Percentiles rank a stretch among this genome's conserved stretches.
Evolutionary conservation across 2,329 filamentous ascomycete genomes (phyloP).

Genomic region (Aspergillus glaucus): DNA sequence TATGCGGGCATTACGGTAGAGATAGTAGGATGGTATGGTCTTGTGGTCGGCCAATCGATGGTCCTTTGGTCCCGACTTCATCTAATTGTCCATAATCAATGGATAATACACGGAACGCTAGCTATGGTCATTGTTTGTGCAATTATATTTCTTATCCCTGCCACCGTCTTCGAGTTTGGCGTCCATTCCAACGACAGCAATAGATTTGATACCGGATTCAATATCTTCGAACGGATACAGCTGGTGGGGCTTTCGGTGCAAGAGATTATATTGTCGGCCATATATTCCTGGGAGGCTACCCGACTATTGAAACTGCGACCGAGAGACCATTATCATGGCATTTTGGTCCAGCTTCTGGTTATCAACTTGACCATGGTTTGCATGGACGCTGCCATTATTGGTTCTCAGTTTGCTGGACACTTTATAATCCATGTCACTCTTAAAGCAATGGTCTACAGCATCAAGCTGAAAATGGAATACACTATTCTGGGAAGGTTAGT

Average conservation of each 20-base stretch:
- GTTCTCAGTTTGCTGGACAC: constrained; percentile 27
- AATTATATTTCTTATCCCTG: constrained; percentile 34
- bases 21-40: no score
- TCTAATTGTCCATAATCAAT: constrained; percentile 30
- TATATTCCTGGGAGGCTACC: constrained; percentile 47
- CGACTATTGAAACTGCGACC: constrained; percentile 32
- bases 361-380: constrained; percentile 37
- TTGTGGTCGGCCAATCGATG: constrained; percentile 32
- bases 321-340: constrained; percentile 1
- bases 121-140: constrained; percentile 37
- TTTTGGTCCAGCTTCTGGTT: constrained; percentile 37
- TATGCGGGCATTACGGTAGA: no score
- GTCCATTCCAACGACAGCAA: constrained; percentile 6
- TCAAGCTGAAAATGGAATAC: constrained; percentile 39
- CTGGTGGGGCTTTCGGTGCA: constrained; percentile 49
- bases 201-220: constrained; percentile 18
- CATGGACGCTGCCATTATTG: constrained; percentile 33
- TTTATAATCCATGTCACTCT: constrained; percentile 32
- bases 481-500: constrained; percentile 29
- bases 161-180: constrained; percentile 30
- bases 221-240: constrained; percentile 45
- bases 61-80: constrained; percentile 43
- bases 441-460: constrained; percentile 34
- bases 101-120: constrained; percentile 27
- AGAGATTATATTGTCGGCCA: constrained; percentile 43